Conservation (phyloP, 1,139 yeast species). For the Debaryomyces psychrophilus region DNA sequence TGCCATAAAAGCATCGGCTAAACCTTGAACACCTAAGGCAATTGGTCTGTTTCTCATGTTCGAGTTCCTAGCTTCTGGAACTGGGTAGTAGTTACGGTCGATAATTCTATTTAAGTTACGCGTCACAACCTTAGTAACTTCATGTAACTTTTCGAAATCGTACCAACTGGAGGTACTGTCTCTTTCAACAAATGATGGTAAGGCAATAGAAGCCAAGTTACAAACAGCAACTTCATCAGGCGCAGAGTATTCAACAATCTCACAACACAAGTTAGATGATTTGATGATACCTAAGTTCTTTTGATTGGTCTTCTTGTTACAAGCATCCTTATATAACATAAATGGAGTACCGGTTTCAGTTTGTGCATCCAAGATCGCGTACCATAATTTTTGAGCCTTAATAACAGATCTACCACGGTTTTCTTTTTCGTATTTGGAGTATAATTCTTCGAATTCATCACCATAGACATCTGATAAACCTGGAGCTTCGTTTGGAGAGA, state of each 20-base stretch:
- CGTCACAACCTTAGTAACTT: conserved; percentile 55
- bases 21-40: conserved; percentile 67
- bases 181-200: conserved; percentile 65
- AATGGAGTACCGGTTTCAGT: conserved; percentile 65
- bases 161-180: conserved; percentile 46
- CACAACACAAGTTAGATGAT: conserved; percentile 62
- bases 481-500: conserved; percentile 57
- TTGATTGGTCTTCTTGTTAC: conserved; percentile 57
- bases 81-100: conserved; percentile 60
- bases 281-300: conserved; percentile 58
- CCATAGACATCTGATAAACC: conserved; percentile 56
- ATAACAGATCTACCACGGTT: conserved; percentile 40
- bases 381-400: conserved; percentile 59
- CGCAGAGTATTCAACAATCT: conserved; percentile 57
- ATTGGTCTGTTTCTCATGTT: conserved; percentile 62
- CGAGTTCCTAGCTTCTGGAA: conserved; percentile 53
- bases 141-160: conserved; percentile 57
- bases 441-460: conserved; percentile 48
- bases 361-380: conserved; percentile 55
- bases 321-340: conserved; percentile 59
- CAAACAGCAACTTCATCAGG: conserved; percentile 61
- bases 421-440: conserved; percentile 49
- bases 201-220: conserved; percentile 56
- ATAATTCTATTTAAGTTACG: conserved; percentile 59
- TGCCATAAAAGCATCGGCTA: conserved; percentile 61